These are phyloP conservation scores for Populus hybrid DNA, from an alignment of 441 rosid genomes.

Conservation along the genomic window DNA sequence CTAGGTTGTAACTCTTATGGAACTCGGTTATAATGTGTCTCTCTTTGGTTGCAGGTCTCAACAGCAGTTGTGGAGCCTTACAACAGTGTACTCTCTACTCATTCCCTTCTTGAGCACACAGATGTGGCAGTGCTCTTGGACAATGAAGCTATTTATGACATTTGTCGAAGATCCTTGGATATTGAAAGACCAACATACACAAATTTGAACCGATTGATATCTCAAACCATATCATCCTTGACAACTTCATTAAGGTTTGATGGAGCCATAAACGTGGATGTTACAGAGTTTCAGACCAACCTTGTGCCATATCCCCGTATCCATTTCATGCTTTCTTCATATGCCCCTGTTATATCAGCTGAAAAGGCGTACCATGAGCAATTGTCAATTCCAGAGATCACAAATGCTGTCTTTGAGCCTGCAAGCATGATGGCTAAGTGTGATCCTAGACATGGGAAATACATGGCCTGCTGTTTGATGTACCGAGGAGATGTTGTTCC, in stretches of 20 bases:
- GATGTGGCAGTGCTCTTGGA: conserved; percentile 91
- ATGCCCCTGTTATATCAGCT: conserved; percentile 94
- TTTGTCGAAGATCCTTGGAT: conserved; percentile 78
- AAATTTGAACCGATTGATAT: conserved; percentile 82
- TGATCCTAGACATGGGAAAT: conserved; percentile 88
- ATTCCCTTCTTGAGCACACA: conserved; percentile 89
- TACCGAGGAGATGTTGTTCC: conserved; percentile 96
- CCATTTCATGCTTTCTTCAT: conserved; percentile 92
- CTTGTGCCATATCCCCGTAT: conserved; percentile 94
- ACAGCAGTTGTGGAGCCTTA: conserved; percentile 95
- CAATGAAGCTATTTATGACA: conserved; percentile 90
- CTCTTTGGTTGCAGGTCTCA: conserved; percentile 54
- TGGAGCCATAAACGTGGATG: conserved; percentile 90
- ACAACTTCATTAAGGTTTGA: conserved; percentile 89
- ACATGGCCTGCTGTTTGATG: conserved; percentile 98
- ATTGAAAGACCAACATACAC: conserved; percentile 93
- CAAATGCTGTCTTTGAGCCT: conserved; percentile 92
- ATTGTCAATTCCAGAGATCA: conserved; percentile 84
- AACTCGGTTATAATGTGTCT: background rate
- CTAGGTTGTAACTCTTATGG: background rate
- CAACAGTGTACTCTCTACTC: conserved; percentile 90
- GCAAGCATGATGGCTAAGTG: conserved; percentile 98
- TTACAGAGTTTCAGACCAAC: conserved; percentile 93
- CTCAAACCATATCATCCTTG: conserved; percentile 84
- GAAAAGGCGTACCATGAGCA: conserved; percentile 93